Conservation (phyloP, 176 grass and related monocot species). For the Calamus simplicifolius region DNA sequence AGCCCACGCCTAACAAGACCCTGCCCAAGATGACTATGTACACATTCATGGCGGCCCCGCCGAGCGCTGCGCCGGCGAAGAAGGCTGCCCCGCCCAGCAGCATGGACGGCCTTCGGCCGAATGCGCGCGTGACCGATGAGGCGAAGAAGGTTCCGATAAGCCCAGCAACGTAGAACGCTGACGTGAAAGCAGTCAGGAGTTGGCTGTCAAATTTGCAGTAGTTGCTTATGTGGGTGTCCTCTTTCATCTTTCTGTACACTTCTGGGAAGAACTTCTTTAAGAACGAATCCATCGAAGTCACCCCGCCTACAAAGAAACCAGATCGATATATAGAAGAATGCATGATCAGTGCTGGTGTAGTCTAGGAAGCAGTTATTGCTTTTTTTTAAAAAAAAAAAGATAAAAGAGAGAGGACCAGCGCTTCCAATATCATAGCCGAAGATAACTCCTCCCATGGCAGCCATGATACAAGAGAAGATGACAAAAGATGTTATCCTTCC, state of each 20-base stretch:
- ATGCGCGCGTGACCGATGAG: constrained; percentile 26
- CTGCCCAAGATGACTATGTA: constrained; percentile 55
- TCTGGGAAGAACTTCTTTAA: constrained; percentile 64
- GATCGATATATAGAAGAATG: background rate
- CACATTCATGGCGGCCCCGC: constrained; percentile 38
- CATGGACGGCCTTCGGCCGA: constrained; percentile 49
- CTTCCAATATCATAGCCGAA: constrained; percentile 84
- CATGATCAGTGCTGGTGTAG: too few relatives aligned
- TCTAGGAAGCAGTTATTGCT: too few relatives aligned
- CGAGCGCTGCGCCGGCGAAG: constrained; percentile 26
- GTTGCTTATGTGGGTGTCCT: constrained; percentile 49
- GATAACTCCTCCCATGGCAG: constrained; percentile 72
- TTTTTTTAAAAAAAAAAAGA: too few relatives aligned
- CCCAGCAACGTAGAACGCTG: constrained; percentile 21
- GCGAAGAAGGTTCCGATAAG: constrained; percentile 43
- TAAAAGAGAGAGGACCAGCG: constrained; percentile 26
- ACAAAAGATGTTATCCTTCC: constrained; percentile 52
- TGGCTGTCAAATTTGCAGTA: too few relatives aligned
- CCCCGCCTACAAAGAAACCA: constrained; percentile 32
- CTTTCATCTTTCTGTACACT: constrained; percentile 45
- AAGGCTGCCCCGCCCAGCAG: constrained; percentile 54
- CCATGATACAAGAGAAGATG: constrained; percentile 61
- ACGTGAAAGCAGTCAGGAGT: too few relatives aligned
- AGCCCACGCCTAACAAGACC: constrained; percentile 56
- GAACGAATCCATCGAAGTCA: constrained; percentile 78